Percentiles rank a stretch among this genome's conserved stretches.
These are phyloP conservation scores for Petasospora fabianii DNA, from an alignment of 1,139 yeast species.

Conservation along the genomic window DNA sequence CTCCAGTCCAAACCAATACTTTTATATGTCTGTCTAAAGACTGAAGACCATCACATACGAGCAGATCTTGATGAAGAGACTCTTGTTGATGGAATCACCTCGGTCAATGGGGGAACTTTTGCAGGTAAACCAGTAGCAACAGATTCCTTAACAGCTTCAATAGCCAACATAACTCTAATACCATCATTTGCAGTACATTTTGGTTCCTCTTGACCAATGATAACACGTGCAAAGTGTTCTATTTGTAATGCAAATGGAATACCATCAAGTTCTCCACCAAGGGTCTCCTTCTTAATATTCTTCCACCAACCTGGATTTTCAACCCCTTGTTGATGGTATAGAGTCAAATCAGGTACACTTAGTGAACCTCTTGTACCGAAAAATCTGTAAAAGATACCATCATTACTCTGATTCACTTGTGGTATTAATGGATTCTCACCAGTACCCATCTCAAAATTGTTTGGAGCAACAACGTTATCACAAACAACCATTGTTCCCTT, in stretches of 20 bases:
- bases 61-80: constrained; percentile 1
- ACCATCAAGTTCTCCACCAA: constrained; percentile 6
- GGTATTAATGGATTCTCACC: constrained; percentile 21
- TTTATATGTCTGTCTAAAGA: no score
- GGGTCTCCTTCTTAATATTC: constrained; percentile 7
- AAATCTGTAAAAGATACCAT: constrained; percentile 19
- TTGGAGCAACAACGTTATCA: constrained; percentile 19
- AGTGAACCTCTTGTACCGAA: constrained; percentile 17
- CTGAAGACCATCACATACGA: constrained; percentile 1
- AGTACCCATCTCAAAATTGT: constrained; percentile 22
- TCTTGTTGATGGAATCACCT: background rate
- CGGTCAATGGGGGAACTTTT: constrained; percentile 2
- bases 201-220: constrained; percentile 11
- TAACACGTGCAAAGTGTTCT: constrained; percentile 15
- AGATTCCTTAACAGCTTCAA: constrained; percentile 16
- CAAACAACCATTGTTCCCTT: constrained; percentile 17
- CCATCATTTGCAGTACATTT: constrained; percentile 18
- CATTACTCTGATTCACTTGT: constrained; percentile 5
- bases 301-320: constrained; percentile 18
- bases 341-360: constrained; percentile 15
- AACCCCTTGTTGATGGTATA: constrained; percentile 14
- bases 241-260: constrained; percentile 18
- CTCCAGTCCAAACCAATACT: no score
- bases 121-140: constrained; percentile 13
- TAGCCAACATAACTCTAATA: constrained; percentile 15